Conservation (phyloP, 2,329 filamentous ascomycete species). For the Aschersonia sp. region DNA sequence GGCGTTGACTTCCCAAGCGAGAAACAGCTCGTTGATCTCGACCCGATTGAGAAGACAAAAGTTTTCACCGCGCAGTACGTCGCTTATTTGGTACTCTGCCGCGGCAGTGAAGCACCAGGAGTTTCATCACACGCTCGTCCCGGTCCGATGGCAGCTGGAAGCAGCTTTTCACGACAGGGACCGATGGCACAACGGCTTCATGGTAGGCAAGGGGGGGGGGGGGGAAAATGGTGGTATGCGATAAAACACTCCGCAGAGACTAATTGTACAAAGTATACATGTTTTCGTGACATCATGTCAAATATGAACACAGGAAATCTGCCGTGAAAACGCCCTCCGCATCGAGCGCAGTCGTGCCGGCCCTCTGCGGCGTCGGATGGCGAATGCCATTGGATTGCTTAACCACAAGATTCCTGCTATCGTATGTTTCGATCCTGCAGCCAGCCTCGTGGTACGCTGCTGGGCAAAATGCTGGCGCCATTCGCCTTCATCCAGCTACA, state of each 20-base stretch:
- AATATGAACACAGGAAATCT: background rate
- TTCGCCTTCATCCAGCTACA: conserved; percentile 43
- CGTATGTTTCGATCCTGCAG: no score
- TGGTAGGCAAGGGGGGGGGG: no score
- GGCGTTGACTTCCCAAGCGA: no score
- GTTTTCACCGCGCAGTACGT: background rate
- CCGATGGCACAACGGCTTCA: no score
- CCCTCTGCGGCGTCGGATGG: no score
- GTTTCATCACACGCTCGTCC: background rate
- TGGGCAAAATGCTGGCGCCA: background rate
- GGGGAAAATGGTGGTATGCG: background rate
- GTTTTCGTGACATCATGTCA: background rate
- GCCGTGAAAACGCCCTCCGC: background rate
- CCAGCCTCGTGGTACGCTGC: no score
- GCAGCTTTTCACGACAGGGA: no score
- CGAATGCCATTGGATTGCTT: no score
- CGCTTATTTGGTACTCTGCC: background rate
- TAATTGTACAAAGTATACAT: background rate
- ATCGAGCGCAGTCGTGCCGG: no score
- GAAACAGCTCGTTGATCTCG: no score
- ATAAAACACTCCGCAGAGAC: background rate
- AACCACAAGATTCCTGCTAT: no score
- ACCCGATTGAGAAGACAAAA: background rate
- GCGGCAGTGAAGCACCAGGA: background rate
- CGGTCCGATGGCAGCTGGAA: no score